Evolutionary conservation across 163 green algal genomes (phyloP).

Genomic region (Prototheca wickerhamii): DNA sequence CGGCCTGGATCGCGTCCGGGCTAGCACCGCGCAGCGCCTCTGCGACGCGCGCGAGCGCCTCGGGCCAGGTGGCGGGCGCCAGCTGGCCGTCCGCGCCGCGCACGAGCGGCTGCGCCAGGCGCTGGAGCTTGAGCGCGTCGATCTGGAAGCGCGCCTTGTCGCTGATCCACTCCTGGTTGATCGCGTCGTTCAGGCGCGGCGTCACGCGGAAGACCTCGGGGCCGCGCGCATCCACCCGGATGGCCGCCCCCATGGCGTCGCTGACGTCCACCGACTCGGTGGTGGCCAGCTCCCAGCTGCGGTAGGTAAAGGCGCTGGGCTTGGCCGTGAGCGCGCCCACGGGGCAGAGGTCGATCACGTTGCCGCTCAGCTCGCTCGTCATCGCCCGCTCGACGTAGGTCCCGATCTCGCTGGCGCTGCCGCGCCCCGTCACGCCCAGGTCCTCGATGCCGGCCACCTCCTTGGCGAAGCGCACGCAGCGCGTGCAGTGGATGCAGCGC

Average conservation of each 20-base stretch:
- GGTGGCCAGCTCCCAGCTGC: constrained; percentile 92
- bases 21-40: constrained; percentile 35
- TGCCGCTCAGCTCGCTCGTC: constrained; percentile 84
- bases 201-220: constrained; percentile 91
- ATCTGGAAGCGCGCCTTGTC: constrained; percentile 97
- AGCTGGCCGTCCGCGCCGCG: constrained; percentile 37
- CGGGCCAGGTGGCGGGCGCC: constrained; percentile 56
- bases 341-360: constrained; percentile 98
- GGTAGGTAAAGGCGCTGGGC: constrained; percentile 90
- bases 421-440: constrained; percentile 89
- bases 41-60: constrained; percentile 61
- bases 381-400: constrained; percentile 96
- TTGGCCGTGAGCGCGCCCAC: constrained; percentile 96
- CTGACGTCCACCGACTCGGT: constrained; percentile 90
- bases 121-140: constrained; percentile 89
- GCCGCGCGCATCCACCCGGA: constrained; percentile 75
- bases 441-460: constrained; percentile 94
- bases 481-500: constrained; percentile 98
- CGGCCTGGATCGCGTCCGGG: constrained; percentile 66
- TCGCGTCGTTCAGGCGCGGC: constrained; percentile 84
- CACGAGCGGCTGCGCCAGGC: constrained; percentile 80
- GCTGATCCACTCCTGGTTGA: constrained; percentile 99
- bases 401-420: constrained; percentile 85
- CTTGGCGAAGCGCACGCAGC: constrained; percentile 92
- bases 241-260: constrained; percentile 84